phyloP scores from a whole-genome alignment of 2,329 filamentous ascomycete genomes.

The Macroventuria anomochaeta region DNA sequence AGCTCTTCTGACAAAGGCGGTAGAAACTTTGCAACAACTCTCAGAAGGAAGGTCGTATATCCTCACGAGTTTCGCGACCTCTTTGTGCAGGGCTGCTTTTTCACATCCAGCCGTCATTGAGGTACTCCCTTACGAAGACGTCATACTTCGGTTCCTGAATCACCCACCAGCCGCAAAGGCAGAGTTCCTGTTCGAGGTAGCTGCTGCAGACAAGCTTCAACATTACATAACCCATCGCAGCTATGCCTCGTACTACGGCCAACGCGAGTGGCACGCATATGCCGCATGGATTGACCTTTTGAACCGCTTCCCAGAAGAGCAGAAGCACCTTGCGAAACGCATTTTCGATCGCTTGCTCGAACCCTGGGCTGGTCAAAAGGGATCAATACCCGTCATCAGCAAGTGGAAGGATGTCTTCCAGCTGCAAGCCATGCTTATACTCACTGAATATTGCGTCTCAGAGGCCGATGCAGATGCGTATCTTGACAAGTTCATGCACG shows the following conservation, averaged over 20 bases:
- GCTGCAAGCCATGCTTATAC: constrained; percentile 54
- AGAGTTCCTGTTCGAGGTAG: constrained; percentile 56
- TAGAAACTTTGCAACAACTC: constrained; percentile 37
- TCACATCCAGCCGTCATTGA: constrained; percentile 34
- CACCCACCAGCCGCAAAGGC: constrained; percentile 51
- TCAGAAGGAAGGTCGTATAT: constrained; percentile 46
- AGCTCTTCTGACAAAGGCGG: constrained; percentile 31
- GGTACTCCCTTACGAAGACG: constrained; percentile 48
- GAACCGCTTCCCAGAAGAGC: constrained; percentile 44
- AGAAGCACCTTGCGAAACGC: constrained; percentile 30
- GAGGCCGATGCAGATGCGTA: constrained; percentile 39
- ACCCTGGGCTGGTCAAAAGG: constrained; percentile 54
- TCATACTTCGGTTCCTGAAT: constrained; percentile 50
- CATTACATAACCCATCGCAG: constrained; percentile 39
- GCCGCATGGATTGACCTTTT: constrained; percentile 55
- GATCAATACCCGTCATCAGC: constrained; percentile 52
- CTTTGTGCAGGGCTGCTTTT: constrained; percentile 43
- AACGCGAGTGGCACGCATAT: constrained; percentile 52
- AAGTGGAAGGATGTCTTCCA: constrained; percentile 59
- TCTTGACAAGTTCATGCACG: constrained; percentile 48
- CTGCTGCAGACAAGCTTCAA: constrained; percentile 44
- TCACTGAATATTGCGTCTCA: constrained; percentile 48
- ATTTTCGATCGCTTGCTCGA: constrained; percentile 49
- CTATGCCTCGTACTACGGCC: constrained; percentile 54
- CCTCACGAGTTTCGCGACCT: constrained; percentile 37